Percentiles rank a stretch among this genome's conserved stretches.
Conservation (phyloP, 257 asterid species). For the Prunella vulgaris region DNA sequence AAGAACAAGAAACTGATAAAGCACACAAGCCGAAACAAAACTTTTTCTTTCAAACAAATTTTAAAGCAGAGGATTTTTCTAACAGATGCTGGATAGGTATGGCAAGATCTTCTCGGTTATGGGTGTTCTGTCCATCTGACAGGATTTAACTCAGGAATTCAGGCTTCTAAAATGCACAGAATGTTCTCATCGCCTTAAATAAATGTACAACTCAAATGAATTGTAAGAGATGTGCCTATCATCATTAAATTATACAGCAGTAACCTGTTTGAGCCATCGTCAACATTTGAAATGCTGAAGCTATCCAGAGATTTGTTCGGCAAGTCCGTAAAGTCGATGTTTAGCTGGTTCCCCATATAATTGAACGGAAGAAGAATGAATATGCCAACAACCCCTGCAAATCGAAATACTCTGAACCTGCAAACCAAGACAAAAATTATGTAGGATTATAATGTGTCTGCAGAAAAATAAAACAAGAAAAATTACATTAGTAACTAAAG, state of each 20-base stretch:
- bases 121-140: background rate
- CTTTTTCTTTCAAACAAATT: background rate
- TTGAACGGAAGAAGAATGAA: conserved; percentile 89
- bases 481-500: background rate
- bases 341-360: conserved; percentile 83
- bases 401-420: conserved; percentile 77
- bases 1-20: background rate
- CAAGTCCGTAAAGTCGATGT: conserved; percentile 63
- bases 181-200: background rate
- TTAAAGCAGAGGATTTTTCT: background rate
- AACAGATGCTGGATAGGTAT: background rate
- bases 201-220: conserved; percentile 8
- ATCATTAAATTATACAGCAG: conserved; percentile 11
- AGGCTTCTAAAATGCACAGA: background rate
- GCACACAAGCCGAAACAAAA: background rate
- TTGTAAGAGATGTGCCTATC: background rate
- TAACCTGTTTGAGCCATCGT: conserved; percentile 90
- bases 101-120: background rate
- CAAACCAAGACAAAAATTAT: conserved; percentile 16
- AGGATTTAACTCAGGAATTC: background rate
- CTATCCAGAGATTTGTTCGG: conserved; percentile 79
- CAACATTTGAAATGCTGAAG: conserved; percentile 88
- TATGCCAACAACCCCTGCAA: conserved; percentile 71
- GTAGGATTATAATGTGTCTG: conserved; percentile 20
- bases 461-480: background rate